Base-by-base conservation (phyloP, 2,329 filamentous ascomycete genomes). In the Alternaria metachromatica region DNA sequence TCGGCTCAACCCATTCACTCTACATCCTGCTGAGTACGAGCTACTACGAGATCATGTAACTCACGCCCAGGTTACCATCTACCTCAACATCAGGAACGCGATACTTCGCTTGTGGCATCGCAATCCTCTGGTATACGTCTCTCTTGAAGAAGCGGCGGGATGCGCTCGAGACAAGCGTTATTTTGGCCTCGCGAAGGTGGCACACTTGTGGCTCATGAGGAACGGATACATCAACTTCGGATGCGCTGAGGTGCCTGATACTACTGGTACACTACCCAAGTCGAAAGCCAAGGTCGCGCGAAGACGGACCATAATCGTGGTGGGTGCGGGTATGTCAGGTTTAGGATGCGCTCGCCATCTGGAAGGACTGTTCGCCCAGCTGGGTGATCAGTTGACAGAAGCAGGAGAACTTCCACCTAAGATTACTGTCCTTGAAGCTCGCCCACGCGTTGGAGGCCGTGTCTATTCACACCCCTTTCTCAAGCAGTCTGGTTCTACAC, bases 221-320 rank as follows among this genome's bases (percentile, higher is more conserved):
- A 89, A 92, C 68, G 96, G 96, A 20, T 97, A 97, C 78, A 97
- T 99, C 83, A 99, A 99, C 79, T 97, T 94, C 78, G 96, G 96
- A 15, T 98, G 96, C 78, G 87, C 96, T 3, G 88, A 94, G 74
- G 82, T 94, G n/a, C 87, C 88, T 37, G 78, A 81, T 49, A 83
- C 80, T 55, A 74, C 77, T 43, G 68, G 73, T 72, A 66, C 77
- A 15, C 70, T 74, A 49, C 74, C 77, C 58, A 77, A 77, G 64
- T 66, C 75, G 21, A 80, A 77, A 75, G 78, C 76, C 37, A 83
- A 82, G 75, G 78, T 82, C 67, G 62, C 78, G 48, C 87, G 85
- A 70, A 86, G 88, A 68, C 93, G 90, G 76, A 96, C 90, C 0
- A 87, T 99, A 58, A 90, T 93, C 41, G 88, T 99, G 10, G 89